A percentile compares a stretch with the other conserved stretches of the same genome.
These are phyloP conservation scores for Alternaria viburni DNA, from an alignment of 2,329 filamentous ascomycete genomes.

Conservation along the genomic window DNA sequence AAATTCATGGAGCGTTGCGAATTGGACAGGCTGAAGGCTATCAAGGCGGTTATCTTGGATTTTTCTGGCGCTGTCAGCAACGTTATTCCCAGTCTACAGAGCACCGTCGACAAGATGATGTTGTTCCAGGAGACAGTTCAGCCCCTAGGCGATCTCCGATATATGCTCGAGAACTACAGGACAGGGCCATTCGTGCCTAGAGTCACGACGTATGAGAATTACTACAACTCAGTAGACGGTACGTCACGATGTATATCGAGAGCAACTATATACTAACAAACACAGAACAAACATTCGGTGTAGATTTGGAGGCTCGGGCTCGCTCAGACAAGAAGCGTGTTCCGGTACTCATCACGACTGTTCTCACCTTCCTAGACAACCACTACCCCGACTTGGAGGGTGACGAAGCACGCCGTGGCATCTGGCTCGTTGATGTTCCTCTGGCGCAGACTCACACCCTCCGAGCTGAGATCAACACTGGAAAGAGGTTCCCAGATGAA, in stretches of 20 bases:
- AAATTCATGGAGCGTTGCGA: slow-evolving; percentile 98
- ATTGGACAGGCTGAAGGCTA: slow-evolving; percentile 91
- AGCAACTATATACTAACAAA: slow-evolving; percentile 20
- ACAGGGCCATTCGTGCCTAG: slow-evolving; percentile 91
- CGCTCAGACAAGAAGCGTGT: slow-evolving; percentile 95
- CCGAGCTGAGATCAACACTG: slow-evolving; percentile 82
- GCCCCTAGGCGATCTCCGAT: slow-evolving; percentile 85
- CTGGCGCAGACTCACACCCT: slow-evolving; percentile 84
- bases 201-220: slow-evolving; percentile 95
- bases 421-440: slow-evolving; percentile 94
- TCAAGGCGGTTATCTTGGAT: slow-evolving; percentile 97
- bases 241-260: slow-evolving; percentile 15
- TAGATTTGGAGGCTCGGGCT: slow-evolving; percentile 94
- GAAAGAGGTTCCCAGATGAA: slow-evolving; percentile 77
- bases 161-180: slow-evolving; percentile 94
- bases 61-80: slow-evolving; percentile 98
- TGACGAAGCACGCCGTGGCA: slow-evolving; percentile 87
- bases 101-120: slow-evolving; percentile 98
- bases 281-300: slow-evolving; percentile 90
- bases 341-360: slow-evolving; percentile 86
- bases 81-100: slow-evolving; percentile 93
- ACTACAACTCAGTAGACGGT: slow-evolving; percentile 94
- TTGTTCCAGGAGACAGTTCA: slow-evolving; percentile 99
- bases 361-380: slow-evolving; percentile 93
- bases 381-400: slow-evolving; percentile 98